These are phyloP conservation scores for Pinus taeda DNA, from an alignment of 75 land plant genomes.

Conservation along the genomic window DNA sequence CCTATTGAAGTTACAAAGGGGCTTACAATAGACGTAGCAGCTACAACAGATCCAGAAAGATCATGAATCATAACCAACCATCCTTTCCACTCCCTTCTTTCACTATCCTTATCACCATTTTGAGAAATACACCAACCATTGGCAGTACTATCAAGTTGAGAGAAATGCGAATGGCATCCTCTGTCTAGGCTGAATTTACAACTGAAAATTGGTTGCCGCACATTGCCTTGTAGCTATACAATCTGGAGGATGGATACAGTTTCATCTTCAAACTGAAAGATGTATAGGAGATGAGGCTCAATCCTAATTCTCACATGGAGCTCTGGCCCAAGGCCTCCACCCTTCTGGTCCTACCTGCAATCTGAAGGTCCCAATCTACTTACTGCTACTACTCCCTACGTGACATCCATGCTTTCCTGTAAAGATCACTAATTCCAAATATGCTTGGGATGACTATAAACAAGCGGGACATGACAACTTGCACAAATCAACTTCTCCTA, in stretches of 20 bases:
- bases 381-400: conserved; percentile 44
- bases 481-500: conserved; percentile 61
- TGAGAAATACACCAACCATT: too few species aligned
- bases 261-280: conserved; percentile 86
- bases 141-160: too few species aligned
- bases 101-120: too few species aligned
- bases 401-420: conserved; percentile 49
- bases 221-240: conserved; percentile 71
- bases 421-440: conserved; percentile 63
- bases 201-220: conserved; percentile 80
- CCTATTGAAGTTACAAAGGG: too few species aligned
- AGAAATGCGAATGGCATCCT: too few species aligned
- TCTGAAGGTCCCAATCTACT: conserved; percentile 64
- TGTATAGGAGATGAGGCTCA: conserved; percentile 90
- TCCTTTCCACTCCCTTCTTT: too few species aligned
- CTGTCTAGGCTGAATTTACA: conserved; percentile 34
- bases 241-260: conserved; percentile 70
- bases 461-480: conserved; percentile 41
- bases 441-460: conserved; percentile 30
- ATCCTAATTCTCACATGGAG: conserved; percentile 71
- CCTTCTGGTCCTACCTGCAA: conserved; percentile 58
- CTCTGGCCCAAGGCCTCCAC: conserved; percentile 46
- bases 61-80: too few species aligned
- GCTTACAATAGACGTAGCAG: too few species aligned
- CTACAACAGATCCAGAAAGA: too few species aligned